phyloP scores from a whole-genome alignment of 1,284 basidiomycete genomes.

The Trichosporon sp. region DNA sequence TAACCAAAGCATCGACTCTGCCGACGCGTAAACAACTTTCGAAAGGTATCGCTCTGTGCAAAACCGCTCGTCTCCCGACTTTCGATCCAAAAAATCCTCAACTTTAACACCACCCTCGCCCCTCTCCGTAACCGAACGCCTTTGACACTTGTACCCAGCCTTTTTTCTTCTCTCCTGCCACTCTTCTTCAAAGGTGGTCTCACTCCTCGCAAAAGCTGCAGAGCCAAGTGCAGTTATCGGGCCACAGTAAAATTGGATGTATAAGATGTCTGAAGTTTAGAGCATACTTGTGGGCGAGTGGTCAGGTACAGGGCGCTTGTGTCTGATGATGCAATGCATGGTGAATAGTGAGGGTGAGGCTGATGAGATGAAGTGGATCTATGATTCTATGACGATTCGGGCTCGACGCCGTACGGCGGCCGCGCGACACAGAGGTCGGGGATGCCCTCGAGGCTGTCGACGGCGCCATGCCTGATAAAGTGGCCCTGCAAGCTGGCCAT shows the following conservation, averaged over 20 bases:
- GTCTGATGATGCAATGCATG: not conserved
- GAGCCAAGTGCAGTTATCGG: not conserved
- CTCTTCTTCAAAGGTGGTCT: not conserved
- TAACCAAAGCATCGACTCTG: constrained; percentile 27
- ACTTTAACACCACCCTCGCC: not conserved
- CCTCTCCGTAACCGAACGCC: not conserved
- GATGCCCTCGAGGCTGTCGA: constrained; percentile 58
- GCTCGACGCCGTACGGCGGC: not conserved
- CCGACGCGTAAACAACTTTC: constrained; percentile 11
- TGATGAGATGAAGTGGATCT: not conserved
- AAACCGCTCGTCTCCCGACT: too few relatives aligned
- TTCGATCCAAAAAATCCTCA: constrained; percentile 4
- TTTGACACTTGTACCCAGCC: not conserved
- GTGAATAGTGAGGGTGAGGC: not conserved
- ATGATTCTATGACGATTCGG: not conserved
- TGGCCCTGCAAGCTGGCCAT: constrained; percentile 92
- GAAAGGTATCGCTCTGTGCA: not conserved
- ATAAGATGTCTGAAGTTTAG: constrained; percentile 4
- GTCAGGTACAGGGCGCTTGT: not conserved
- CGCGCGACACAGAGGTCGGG: constrained; percentile 43
- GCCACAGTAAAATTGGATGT: not conserved
- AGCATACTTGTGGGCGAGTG: not conserved
- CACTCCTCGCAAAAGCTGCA: not conserved
- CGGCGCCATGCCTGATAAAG: constrained; percentile 71
- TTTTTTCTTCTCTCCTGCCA: not conserved